These are phyloP conservation scores for Sporobolomyces pararoseus DNA, from an alignment of 768 basidiomycete species.

Conservation along the genomic window DNA sequence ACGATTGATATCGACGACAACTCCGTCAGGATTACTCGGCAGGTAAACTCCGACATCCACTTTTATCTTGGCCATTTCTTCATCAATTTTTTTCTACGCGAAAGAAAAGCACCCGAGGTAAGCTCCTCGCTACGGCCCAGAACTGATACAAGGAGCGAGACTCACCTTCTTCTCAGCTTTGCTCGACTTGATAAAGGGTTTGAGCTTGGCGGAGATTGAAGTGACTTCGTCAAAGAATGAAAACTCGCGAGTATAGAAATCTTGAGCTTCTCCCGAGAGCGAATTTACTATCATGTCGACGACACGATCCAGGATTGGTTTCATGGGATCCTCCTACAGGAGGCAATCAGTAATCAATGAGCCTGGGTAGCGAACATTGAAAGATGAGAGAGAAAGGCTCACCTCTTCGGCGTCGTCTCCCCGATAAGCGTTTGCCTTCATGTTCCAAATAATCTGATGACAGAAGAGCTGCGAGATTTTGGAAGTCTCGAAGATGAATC, in stretches of 20 bases:
- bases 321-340: constrained; percentile 84
- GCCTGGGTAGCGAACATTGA: background rate
- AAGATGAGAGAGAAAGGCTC: constrained; percentile 44
- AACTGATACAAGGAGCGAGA: background rate
- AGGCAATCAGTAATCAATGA: background rate
- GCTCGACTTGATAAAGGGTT: constrained; percentile 88
- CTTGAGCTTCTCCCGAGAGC: constrained; percentile 79
- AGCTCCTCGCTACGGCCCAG: too few species aligned
- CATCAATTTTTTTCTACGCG: constrained; percentile 94
- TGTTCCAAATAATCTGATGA: constrained; percentile 99
- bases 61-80: constrained; percentile 93
- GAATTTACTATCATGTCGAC: constrained; percentile 72
- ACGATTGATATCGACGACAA: constrained; percentile 94
- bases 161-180: constrained; percentile 95
- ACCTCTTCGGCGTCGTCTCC: constrained; percentile 84
- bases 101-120: too few species aligned
- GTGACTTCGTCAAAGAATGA: constrained; percentile 93
- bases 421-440: constrained; percentile 96
- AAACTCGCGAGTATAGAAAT: constrained; percentile 93
- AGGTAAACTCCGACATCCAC: constrained; percentile 95
- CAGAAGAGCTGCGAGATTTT: constrained; percentile 97
- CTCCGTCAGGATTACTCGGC: constrained; percentile 94
- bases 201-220: constrained; percentile 94
- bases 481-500: constrained; percentile 94
- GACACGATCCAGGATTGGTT: constrained; percentile 86